phyloP scores from a whole-genome alignment of 2,329 filamentous ascomycete genomes.

The Diatrype stigma region DNA sequence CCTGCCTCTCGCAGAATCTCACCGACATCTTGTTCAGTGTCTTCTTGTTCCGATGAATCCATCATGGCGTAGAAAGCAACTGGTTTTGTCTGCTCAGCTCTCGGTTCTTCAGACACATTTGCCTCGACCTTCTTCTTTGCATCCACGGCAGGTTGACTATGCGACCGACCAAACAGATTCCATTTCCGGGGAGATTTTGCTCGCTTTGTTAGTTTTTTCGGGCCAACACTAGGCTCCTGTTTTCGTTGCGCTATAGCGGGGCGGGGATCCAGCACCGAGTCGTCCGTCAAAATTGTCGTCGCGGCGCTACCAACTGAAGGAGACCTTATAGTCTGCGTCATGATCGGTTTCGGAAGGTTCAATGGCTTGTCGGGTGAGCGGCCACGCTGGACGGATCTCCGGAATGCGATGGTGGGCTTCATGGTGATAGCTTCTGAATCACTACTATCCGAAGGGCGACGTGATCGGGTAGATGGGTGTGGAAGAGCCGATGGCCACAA shows the following conservation, averaged over 20 bases:
- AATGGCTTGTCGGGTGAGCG: slow-evolving; percentile 40
- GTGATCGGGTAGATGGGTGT: slow-evolving; percentile 28
- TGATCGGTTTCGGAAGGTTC: slow-evolving; percentile 50
- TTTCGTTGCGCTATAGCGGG: slow-evolving; percentile 30
- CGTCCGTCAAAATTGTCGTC: slow-evolving; percentile 54
- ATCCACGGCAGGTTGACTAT: slow-evolving; percentile 34
- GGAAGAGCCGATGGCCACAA: slow-evolving; percentile 54
- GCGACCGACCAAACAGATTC: slow-evolving; percentile 59
- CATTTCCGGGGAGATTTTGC: slow-evolving; percentile 55
- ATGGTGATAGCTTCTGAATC: slow-evolving; percentile 46
- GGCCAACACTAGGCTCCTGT: slow-evolving; percentile 23
- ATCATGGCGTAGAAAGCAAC: slow-evolving; percentile 60
- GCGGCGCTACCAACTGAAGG: slow-evolving; percentile 54
- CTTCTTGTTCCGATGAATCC: slow-evolving; percentile 53
- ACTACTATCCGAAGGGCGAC: slow-evolving; percentile 52
- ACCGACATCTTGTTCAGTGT: slow-evolving; percentile 37
- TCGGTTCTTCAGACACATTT: slow-evolving; percentile 44
- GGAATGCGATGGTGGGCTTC: slow-evolving; percentile 50
- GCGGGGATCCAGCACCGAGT: slow-evolving; percentile 43
- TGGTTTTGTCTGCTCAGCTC: slow-evolving; percentile 45
- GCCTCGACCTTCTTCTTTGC: slow-evolving; percentile 35
- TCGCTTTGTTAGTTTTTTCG: slow-evolving; percentile 55
- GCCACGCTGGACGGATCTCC: slow-evolving; percentile 51
- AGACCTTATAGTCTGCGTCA: slow-evolving; percentile 38
- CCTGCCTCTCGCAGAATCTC: slow-evolving; percentile 49